These are phyloP conservation scores for Nitzschia putrida DNA, from an alignment of 108 stramenopile species.

Conservation along the genomic window DNA sequence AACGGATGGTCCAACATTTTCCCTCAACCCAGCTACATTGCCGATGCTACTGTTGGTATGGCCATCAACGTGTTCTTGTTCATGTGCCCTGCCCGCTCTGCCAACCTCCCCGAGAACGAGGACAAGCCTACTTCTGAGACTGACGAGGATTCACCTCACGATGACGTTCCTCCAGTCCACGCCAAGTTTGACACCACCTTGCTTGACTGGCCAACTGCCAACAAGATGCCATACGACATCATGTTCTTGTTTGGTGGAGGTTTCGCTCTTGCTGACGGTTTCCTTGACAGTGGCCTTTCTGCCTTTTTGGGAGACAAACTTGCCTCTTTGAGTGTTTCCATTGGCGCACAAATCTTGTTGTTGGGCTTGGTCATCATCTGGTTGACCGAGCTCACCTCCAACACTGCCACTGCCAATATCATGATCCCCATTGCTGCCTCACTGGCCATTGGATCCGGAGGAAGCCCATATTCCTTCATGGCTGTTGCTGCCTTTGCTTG, in stretches of 20 bases:
- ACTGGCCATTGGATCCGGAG: conserved; percentile 2
- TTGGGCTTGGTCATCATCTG: background rate
- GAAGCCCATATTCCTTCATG: conserved; percentile 8
- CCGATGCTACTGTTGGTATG: conserved; percentile 23
- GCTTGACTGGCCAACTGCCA: too few species aligned
- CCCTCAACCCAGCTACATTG: background rate
- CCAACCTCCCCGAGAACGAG: conserved; percentile 5
- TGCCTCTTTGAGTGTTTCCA: background rate
- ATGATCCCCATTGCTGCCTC: conserved; percentile 16
- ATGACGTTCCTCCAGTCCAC: too few species aligned
- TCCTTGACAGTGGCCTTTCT: background rate
- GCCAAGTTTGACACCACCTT: too few species aligned
- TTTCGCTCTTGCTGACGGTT: too few species aligned
- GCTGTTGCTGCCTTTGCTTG: conserved; percentile 9
- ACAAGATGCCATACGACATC: too few species aligned
- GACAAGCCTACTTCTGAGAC: too few species aligned
- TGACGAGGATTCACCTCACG: too few species aligned
- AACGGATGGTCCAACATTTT: conserved; percentile 20
- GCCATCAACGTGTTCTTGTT: conserved; percentile 3
- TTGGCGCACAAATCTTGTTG: background rate
- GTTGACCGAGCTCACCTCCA: conserved; percentile 9
- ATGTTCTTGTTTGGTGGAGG: too few species aligned
- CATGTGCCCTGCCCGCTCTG: background rate
- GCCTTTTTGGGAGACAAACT: conserved; percentile 3
- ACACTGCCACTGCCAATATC: conserved; percentile 12